Conservation (phyloP, 2,329 filamentous ascomycete genomes). For the Scedosporium apiospermum region DNA sequence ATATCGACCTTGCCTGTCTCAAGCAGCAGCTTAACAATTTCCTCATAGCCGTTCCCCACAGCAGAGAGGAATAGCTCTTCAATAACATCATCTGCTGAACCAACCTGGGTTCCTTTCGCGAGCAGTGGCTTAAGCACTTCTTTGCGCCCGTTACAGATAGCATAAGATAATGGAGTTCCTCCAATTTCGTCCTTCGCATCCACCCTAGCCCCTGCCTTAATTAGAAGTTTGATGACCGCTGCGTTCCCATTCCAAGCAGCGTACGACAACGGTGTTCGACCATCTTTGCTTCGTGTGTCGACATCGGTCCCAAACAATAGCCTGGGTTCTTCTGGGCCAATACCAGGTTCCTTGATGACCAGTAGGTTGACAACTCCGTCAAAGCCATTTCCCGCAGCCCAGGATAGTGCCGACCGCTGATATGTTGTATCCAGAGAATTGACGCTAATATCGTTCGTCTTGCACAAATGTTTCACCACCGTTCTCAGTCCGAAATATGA, state of each 20-base stretch:
- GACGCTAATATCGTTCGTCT: not conserved
- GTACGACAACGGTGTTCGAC: conserved; percentile 2
- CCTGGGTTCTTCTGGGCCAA: not conserved
- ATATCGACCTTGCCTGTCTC: not conserved
- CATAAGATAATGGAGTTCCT: no score
- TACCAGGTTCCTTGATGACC: not conserved
- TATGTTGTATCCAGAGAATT: not conserved
- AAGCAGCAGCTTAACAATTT: not conserved
- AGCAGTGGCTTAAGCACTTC: not conserved
- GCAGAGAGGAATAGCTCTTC: not conserved
- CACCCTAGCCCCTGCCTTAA: no score
- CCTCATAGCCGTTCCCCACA: not conserved
- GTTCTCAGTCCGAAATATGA: not conserved
- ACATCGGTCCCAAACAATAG: not conserved
- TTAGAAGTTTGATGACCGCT: not conserved
- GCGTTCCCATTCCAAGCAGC: conserved; percentile 1
- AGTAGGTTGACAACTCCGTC: conserved; percentile 2
- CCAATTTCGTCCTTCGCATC: no score
- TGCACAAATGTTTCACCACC: not conserved
- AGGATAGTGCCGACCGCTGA: not conserved
- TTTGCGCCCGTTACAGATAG: no score
- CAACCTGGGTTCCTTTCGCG: not conserved
- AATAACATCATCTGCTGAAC: not conserved
- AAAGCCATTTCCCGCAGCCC: not conserved
- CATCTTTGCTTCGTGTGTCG: not conserved